phyloP scores from a whole-genome alignment of 192 early-diverging fungal genomes.

The Kickxella alabastrina region DNA sequence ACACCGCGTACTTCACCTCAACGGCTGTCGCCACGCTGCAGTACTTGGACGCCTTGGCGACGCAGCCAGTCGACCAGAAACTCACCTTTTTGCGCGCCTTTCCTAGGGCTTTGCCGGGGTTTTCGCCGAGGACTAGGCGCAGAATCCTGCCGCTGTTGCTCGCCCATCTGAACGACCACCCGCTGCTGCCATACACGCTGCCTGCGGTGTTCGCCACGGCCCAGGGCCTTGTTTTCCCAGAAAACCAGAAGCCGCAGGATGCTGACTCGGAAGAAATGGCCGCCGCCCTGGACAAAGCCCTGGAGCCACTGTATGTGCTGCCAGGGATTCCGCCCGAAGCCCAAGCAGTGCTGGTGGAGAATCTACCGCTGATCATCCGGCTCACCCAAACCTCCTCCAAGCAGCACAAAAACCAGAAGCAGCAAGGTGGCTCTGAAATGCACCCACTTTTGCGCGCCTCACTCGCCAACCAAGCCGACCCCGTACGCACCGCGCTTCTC shows the following conservation, averaged over 20 bases:
- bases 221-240: too few species aligned
- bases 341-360: slow-evolving; percentile 61
- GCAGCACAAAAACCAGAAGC: neutral
- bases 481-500: neutral
- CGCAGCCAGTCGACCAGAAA: slow-evolving; percentile 75
- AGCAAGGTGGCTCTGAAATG: too few species aligned
- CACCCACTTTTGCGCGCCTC: too few species aligned
- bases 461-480: too few species aligned
- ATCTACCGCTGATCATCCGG: slow-evolving; percentile 61
- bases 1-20: slow-evolving; percentile 72
- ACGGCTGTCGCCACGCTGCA: slow-evolving; percentile 72
- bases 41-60: slow-evolving; percentile 75
- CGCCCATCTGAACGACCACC: slow-evolving; percentile 70
- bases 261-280: slow-evolving; percentile 66
- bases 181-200: slow-evolving; percentile 69
- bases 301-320: slow-evolving; percentile 60
- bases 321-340: slow-evolving; percentile 63
- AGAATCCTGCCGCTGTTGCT: slow-evolving; percentile 72
- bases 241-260: too few species aligned
- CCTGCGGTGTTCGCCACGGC: slow-evolving; percentile 72
- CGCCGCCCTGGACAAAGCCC: slow-evolving; percentile 55
- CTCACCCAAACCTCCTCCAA: slow-evolving; percentile 40
- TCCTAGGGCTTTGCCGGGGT: slow-evolving; percentile 64
- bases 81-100: slow-evolving; percentile 76
- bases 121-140: slow-evolving; percentile 62